Percentiles rank a stretch among this genome's conserved stretches.
Conservation (phyloP, 768 basidiomycete genomes). For the Auriscalpium vulgare region DNA sequence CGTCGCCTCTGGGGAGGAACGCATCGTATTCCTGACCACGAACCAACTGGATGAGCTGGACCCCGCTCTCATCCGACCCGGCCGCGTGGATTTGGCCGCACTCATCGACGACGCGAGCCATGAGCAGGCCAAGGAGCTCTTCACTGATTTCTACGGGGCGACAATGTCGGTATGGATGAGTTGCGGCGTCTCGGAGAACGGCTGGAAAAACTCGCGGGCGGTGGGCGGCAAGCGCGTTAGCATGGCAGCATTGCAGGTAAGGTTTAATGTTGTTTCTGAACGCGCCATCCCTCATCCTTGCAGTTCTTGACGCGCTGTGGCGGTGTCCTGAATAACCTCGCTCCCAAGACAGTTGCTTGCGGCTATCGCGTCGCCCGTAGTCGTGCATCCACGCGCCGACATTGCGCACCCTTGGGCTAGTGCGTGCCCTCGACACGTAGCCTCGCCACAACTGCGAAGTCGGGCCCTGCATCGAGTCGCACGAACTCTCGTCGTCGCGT, state of each 20-base stretch:
- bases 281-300: no score
- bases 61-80: slow-evolving; percentile 91
- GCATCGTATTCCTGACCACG: slow-evolving; percentile 99
- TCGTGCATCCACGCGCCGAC: no score
- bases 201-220: slow-evolving; percentile 46
- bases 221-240: slow-evolving; percentile 64
- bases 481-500: no score
- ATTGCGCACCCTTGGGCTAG: no score
- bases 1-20: slow-evolving; percentile 94
- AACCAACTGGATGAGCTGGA: slow-evolving; percentile 88
- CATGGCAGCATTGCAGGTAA: slow-evolving; percentile 89
- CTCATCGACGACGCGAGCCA: slow-evolving; percentile 83
- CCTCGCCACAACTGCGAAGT: no score
- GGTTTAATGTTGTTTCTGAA: no score
- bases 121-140: slow-evolving; percentile 68
- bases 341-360: no score
- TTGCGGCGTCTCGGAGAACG: slow-evolving; percentile 40
- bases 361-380: no score
- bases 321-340: no score
- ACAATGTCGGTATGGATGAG: slow-evolving; percentile 29
- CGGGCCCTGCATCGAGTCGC: no score
- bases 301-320: no score
- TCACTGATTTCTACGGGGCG: slow-evolving; percentile 76
- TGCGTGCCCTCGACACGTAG: no score
- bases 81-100: slow-evolving; percentile 83